phyloP scores from a whole-genome alignment of 169 alveolate genomes.

The Eimeria sp. region DNA sequence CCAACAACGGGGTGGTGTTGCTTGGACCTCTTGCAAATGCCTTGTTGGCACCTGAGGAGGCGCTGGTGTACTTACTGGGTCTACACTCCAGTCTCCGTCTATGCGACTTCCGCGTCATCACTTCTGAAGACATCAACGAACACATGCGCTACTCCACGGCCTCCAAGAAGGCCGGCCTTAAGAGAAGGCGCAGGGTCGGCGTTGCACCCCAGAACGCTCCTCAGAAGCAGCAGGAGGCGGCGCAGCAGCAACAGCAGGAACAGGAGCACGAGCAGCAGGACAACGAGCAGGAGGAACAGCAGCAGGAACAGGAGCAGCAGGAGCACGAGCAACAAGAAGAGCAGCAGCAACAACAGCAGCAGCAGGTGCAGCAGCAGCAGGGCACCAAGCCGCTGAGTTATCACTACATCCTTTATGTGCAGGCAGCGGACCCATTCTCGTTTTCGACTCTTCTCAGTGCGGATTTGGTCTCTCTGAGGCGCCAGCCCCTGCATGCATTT shows the following conservation, averaged over 20 bases:
- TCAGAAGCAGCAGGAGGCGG: not conserved
- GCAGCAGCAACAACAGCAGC: not conserved
- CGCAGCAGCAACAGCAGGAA: slow-evolving; percentile 39
- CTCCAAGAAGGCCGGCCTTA: not conserved
- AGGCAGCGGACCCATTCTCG: slow-evolving; percentile 39
- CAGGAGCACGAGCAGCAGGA: slow-evolving; percentile 30
- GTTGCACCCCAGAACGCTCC: not conserved
- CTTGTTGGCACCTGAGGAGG: slow-evolving; percentile 77
- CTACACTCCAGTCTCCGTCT: slow-evolving; percentile 14
- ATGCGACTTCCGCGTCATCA: slow-evolving; percentile 44
- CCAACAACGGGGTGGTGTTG: slow-evolving; percentile 64
- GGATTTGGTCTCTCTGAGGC: slow-evolving; percentile 2
- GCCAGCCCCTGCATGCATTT: slow-evolving; percentile 42
- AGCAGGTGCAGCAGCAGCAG: not conserved
- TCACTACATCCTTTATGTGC: slow-evolving; percentile 56
- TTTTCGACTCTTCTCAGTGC: not conserved
- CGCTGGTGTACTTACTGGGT: slow-evolving; percentile 23
- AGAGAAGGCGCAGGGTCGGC: slow-evolving; percentile 3
- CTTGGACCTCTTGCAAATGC: slow-evolving; percentile 67
- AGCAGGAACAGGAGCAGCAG: not conserved
- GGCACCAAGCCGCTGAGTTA: slow-evolving; percentile 29
- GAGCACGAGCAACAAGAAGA: not conserved
- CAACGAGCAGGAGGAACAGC: slow-evolving; percentile 31
- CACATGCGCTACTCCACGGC: not conserved
- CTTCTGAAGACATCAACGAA: not conserved